phyloP scores from a whole-genome alignment of 192 early-diverging fungal genomes.

The Linnemannia elongata region DNA sequence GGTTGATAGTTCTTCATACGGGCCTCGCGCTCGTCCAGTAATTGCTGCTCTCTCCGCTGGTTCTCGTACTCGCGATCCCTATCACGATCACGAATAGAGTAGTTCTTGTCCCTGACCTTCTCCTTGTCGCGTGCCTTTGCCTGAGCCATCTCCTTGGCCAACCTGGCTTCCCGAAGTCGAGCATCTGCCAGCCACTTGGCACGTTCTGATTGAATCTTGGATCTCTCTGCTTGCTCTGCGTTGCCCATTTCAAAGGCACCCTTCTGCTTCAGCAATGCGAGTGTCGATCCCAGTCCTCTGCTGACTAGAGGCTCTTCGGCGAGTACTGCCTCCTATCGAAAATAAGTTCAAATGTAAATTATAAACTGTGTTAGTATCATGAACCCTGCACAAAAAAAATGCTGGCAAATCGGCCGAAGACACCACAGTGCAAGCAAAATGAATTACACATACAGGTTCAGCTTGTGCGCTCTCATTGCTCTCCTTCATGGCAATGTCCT shows the following conservation, averaged over 20 bases:
- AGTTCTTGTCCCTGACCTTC: slow-evolving; percentile 63
- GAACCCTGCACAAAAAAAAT: background rate
- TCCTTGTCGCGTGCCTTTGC: slow-evolving; percentile 75
- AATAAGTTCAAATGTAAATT: background rate
- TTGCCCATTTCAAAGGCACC: slow-evolving; percentile 73
- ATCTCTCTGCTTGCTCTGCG: slow-evolving; percentile 76
- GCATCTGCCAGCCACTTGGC: slow-evolving; percentile 83
- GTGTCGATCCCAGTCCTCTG: slow-evolving; percentile 83
- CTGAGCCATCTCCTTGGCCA: slow-evolving; percentile 74
- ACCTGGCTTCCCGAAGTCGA: slow-evolving; percentile 66
- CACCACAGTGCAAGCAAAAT: background rate
- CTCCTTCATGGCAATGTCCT: slow-evolving; percentile 39
- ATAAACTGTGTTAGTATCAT: background rate
- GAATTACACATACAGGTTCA: slow-evolving; percentile 22
- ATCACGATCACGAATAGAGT: slow-evolving; percentile 56
- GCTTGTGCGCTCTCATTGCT: slow-evolving; percentile 27
- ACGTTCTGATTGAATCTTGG: slow-evolving; percentile 70
- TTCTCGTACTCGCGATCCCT: slow-evolving; percentile 66
- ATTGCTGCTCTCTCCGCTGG: slow-evolving; percentile 70
- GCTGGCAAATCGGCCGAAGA: background rate
- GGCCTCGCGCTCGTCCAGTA: slow-evolving; percentile 80
- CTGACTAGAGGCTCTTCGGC: slow-evolving; percentile 88
- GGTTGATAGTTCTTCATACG: slow-evolving; percentile 94
- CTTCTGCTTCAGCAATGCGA: slow-evolving; percentile 85
- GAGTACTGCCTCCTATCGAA: slow-evolving; percentile 29